Evolutionary conservation across 345 rosid species (phyloP).

Genomic region (Mallotus nudiflorus): DNA sequence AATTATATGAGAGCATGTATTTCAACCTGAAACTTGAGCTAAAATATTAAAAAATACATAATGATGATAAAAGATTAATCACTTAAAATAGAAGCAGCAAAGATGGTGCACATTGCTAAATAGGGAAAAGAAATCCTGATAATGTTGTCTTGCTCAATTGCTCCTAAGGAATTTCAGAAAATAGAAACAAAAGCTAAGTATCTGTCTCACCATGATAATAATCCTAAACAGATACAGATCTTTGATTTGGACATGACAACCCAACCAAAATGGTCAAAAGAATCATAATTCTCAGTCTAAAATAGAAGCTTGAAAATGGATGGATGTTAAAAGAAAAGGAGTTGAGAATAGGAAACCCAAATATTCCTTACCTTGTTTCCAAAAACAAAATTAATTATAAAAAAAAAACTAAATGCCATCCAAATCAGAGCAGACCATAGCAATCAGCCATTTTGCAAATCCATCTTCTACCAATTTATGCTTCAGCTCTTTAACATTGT

Average conservation of each 20-base stretch:
- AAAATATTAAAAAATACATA: neutral
- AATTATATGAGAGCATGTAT: neutral
- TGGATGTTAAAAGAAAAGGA: too few relatives aligned
- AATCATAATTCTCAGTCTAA: neutral
- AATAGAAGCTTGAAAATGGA: neutral
- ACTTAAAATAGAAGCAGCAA: neutral
- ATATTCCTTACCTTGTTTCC: neutral
- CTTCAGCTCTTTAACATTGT: neutral
- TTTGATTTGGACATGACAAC: neutral
- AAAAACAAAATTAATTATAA: neutral
- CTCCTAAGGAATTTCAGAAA: neutral
- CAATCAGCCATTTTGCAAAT: neutral
- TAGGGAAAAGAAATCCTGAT: neutral
- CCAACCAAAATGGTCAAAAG: neutral
- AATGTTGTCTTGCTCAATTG: neutral
- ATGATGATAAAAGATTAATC: neutral
- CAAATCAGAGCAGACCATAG: neutral
- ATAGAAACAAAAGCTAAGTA: neutral
- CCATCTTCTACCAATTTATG: neutral
- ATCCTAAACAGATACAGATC: neutral
- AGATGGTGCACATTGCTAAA: neutral
- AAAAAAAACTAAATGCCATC: neutral
- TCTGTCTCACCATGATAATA: neutral
- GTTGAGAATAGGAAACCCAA: too few relatives aligned
- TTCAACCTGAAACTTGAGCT: neutral